A percentile compares a stretch with the other conserved stretches of the same genome.
Conservation (phyloP, 441 rosid species). For the Syzygium syzygioides region DNA sequence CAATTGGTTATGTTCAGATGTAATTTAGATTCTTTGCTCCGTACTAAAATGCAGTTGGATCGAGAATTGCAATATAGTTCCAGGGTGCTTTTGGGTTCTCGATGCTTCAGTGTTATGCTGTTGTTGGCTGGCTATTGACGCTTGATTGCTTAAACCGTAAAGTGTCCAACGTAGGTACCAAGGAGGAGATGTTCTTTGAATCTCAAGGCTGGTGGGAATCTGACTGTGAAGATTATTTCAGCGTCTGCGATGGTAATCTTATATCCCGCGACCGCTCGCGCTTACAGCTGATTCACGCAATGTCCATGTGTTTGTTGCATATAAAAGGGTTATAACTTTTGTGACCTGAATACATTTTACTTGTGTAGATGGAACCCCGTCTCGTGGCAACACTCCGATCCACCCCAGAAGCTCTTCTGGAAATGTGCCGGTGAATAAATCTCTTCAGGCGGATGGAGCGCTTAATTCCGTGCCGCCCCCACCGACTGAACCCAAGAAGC, state of each 20-base stretch:
- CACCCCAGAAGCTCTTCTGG: slow-evolving; percentile 21
- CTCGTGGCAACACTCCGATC: slow-evolving; percentile 28
- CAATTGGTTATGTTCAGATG: background rate
- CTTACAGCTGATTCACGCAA: background rate
- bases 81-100: background rate
- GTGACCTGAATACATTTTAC: background rate
- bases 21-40: background rate
- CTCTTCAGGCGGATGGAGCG: background rate
- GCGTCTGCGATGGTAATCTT: slow-evolving; percentile 49
- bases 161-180: slow-evolving; percentile 15
- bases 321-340: background rate
- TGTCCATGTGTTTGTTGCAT: background rate
- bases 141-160: background rate
- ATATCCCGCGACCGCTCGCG: background rate
- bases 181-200: slow-evolving; percentile 41
- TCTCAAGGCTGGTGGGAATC: slow-evolving; percentile 52
- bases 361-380: slow-evolving; percentile 32
- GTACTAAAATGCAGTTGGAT: background rate
- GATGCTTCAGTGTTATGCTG: background rate
- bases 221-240: slow-evolving; percentile 52
- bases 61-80: background rate
- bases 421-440: slow-evolving; percentile 11
- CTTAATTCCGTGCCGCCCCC: slow-evolving; percentile 15
- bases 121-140: background rate
- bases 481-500: slow-evolving; percentile 40